Evolutionary conservation across 345 rosid species (phyloP).

Genomic region (Conringia planisiliqua): DNA sequence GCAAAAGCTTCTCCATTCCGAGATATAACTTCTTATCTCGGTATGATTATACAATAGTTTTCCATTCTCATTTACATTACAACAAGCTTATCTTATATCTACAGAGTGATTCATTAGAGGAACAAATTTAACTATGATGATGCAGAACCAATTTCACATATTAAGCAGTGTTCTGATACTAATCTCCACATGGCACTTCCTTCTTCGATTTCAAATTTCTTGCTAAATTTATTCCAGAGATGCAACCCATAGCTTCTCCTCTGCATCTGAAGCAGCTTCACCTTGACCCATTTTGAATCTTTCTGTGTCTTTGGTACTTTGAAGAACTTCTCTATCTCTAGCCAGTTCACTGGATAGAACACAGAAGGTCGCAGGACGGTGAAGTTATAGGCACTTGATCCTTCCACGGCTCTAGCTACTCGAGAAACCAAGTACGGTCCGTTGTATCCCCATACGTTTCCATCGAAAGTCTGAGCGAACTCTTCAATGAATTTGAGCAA

Average conservation of each 20-base stretch:
- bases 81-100: not conserved
- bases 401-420: constrained; percentile 44
- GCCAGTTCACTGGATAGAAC: constrained; percentile 72
- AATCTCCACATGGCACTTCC: constrained; percentile 41
- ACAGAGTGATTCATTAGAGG: not conserved
- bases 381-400: constrained; percentile 42
- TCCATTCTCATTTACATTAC: not conserved
- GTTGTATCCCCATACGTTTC: constrained; percentile 78
- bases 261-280: constrained; percentile 48
- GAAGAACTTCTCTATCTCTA: constrained; percentile 47
- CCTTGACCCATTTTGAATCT: constrained; percentile 46
- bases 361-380: constrained; percentile 55
- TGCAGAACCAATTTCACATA: constrained; percentile 25
- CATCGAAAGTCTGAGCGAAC: constrained; percentile 63
- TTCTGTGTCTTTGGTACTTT: constrained; percentile 38
- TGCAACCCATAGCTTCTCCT: constrained; percentile 60
- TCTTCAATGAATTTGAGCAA: constrained; percentile 61
- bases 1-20: not conserved
- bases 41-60: not conserved
- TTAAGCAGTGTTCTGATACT: constrained; percentile 39
- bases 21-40: not conserved
- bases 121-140: not conserved
- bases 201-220: constrained; percentile 36
- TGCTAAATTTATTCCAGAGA: constrained; percentile 48
- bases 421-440: constrained; percentile 82